These are phyloP conservation scores for Yarrowia sp. DNA, from an alignment of 805 yeast genomes.

Conservation along the genomic window DNA sequence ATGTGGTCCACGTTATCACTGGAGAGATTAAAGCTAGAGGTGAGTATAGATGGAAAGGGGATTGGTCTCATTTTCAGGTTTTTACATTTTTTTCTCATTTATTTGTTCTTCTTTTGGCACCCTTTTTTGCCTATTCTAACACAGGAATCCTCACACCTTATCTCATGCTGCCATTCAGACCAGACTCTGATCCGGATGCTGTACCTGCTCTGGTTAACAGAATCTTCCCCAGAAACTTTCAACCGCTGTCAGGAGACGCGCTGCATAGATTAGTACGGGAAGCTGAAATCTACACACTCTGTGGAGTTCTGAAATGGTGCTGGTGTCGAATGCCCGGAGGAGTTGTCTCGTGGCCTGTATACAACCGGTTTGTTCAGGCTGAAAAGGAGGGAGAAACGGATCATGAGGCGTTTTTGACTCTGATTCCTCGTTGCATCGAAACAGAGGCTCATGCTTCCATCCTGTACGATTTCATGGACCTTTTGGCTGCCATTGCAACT, in stretches of 20 bases:
- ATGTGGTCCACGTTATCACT: slow-evolving; percentile 72
- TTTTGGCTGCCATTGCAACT: slow-evolving; percentile 76
- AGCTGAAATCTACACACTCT: slow-evolving; percentile 69
- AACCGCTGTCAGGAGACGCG: slow-evolving; percentile 56
- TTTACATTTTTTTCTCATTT: too few relatives aligned
- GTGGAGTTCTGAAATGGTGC: slow-evolving; percentile 76
- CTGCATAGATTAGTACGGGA: slow-evolving; percentile 56
- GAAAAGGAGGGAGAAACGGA: slow-evolving; percentile 65
- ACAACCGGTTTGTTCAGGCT: slow-evolving; percentile 59
- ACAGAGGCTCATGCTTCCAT: slow-evolving; percentile 90
- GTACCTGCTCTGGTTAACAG: slow-evolving; percentile 63
- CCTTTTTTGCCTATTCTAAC: not conserved
- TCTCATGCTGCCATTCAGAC: slow-evolving; percentile 77
- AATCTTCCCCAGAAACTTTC: slow-evolving; percentile 65
- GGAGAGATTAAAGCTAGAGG: slow-evolving; percentile 74
- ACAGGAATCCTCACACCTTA: slow-evolving; percentile 67
- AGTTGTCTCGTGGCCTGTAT: slow-evolving; percentile 85
- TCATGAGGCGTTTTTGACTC: slow-evolving; percentile 73
- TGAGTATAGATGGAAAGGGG: slow-evolving; percentile 8
- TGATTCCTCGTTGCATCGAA: slow-evolving; percentile 83
- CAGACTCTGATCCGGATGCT: slow-evolving; percentile 61
- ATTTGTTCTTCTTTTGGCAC: too few relatives aligned
- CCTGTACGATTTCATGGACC: slow-evolving; percentile 84
- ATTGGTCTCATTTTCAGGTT: too few relatives aligned
- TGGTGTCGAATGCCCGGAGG: slow-evolving; percentile 86